Evolutionary conservation across 148 eudicot species (phyloP).

Genomic region (Rhododendron ovatum): DNA sequence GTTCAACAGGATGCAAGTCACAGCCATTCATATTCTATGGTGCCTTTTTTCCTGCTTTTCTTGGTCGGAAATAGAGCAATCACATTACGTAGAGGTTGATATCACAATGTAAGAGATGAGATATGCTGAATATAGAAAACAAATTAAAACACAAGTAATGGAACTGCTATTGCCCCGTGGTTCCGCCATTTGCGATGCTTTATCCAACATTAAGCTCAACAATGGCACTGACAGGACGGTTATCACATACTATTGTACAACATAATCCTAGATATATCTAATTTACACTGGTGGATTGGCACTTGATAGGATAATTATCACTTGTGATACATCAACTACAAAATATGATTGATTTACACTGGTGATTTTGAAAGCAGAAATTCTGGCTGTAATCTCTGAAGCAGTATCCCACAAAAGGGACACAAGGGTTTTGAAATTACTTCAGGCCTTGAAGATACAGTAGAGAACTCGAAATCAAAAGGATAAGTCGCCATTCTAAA

Average conservation of each 20-base stretch:
- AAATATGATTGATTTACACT: constrained; percentile 23
- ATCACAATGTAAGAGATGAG: background rate
- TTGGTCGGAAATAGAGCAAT: background rate
- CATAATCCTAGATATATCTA: background rate
- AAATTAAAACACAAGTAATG: background rate
- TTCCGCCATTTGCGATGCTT: background rate
- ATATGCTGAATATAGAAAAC: background rate
- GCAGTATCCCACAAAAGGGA: constrained; percentile 83
- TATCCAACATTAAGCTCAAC: background rate
- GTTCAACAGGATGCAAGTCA: background rate
- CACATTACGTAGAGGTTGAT: background rate
- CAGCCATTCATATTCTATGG: background rate
- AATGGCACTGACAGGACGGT: background rate
- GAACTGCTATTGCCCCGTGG: background rate
- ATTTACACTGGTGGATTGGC: background rate
- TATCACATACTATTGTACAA: background rate
- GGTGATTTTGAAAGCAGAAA: constrained; percentile 63
- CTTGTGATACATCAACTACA: background rate
- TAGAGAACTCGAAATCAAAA: constrained; percentile 21
- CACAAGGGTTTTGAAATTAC: constrained; percentile 48
- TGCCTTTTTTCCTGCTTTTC: background rate
- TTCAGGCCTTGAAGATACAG: constrained; percentile 13
- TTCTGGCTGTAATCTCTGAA: constrained; percentile 73
- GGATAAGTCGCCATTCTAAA: constrained; percentile 46
- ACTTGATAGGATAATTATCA: background rate